phyloP scores from a whole-genome alignment of 1,284 basidiomycete genomes.

The Paramarasmius palmivorus region DNA sequence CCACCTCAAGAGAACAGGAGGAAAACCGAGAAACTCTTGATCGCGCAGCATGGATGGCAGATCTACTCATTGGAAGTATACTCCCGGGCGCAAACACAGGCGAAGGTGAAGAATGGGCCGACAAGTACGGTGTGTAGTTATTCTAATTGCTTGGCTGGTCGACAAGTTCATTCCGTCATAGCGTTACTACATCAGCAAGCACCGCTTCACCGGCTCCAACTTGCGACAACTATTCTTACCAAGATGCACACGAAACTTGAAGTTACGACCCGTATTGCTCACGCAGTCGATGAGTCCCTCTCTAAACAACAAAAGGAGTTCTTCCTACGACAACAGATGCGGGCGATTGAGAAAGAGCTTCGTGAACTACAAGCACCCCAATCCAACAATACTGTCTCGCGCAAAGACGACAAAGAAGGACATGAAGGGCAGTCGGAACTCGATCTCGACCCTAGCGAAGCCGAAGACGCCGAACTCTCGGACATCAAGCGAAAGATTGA shows the following conservation, averaged over 20 bases:
- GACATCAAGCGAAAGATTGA: conserved; percentile 82
- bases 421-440: conserved; percentile 16
- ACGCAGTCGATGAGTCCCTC: conserved; percentile 75
- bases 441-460: conserved; percentile 73
- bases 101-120: conserved; percentile 57
- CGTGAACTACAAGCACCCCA: conserved; percentile 52
- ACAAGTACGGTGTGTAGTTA: conserved; percentile 62
- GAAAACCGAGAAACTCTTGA: conserved; percentile 40
- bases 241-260: conserved; percentile 76
- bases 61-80: conserved; percentile 66
- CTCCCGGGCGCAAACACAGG: conserved; percentile 7
- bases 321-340: conserved; percentile 84
- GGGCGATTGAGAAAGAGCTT: conserved; percentile 87
- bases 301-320: conserved; percentile 83
- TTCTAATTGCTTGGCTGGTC: conserved; percentile 1
- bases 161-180: conserved; percentile 24
- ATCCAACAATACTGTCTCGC: conserved; percentile 20
- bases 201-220: conserved; percentile 57
- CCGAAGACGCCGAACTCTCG: conserved; percentile 76
- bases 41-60: conserved; percentile 69
- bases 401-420: conserved; percentile 8
- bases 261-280: conserved; percentile 74
- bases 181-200: conserved; percentile 61
- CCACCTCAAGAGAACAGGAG: conserved; percentile 37
- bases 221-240: conserved; percentile 66